phyloP scores from a whole-genome alignment of 768 basidiomycete genomes.

The Kockovaella imperatae region DNA sequence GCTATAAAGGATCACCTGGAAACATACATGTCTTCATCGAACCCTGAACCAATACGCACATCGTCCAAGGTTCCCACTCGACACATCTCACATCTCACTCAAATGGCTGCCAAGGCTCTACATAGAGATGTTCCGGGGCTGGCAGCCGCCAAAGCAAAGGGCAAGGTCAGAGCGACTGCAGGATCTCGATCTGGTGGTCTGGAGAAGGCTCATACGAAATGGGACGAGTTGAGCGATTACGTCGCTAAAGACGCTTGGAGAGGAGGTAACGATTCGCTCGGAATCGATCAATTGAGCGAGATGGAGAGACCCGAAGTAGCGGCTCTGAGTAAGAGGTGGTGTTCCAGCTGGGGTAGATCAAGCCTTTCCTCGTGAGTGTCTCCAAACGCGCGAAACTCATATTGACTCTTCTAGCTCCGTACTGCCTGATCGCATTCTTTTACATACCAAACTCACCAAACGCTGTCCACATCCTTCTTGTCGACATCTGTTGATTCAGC shows the following conservation, averaged over 20 bases:
- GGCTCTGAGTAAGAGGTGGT: conserved; percentile 58
- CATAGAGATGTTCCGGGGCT: conserved; percentile 60
- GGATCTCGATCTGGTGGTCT: conserved; percentile 1
- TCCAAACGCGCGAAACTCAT: not conserved
- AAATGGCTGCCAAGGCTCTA: conserved; percentile 80
- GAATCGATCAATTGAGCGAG: conserved; percentile 59
- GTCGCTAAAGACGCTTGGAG: conserved; percentile 30
- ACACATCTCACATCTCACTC: conserved; percentile 48
- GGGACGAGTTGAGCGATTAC: conserved; percentile 39
- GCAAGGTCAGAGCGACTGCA: conserved; percentile 4
- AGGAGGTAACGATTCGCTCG: conserved; percentile 11
- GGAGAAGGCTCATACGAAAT: conserved; percentile 11
- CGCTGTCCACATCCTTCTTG: conserved; percentile 72
- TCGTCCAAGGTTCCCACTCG: conserved; percentile 2
- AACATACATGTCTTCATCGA: conserved; percentile 63
- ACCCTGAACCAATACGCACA: conserved; percentile 10
- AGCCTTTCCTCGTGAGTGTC: not conserved
- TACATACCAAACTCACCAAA: conserved; percentile 90
- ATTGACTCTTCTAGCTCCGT: conserved; percentile 52
- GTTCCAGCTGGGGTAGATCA: conserved; percentile 59
- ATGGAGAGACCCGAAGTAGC: conserved; percentile 51
- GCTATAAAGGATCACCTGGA: conserved; percentile 95
- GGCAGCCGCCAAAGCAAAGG: too few species aligned
- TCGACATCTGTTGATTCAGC: conserved; percentile 94
- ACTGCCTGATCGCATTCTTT: conserved; percentile 78